Conservation (phyloP, 2,329 filamentous ascomycete genomes). For the Phialophora tarda region DNA sequence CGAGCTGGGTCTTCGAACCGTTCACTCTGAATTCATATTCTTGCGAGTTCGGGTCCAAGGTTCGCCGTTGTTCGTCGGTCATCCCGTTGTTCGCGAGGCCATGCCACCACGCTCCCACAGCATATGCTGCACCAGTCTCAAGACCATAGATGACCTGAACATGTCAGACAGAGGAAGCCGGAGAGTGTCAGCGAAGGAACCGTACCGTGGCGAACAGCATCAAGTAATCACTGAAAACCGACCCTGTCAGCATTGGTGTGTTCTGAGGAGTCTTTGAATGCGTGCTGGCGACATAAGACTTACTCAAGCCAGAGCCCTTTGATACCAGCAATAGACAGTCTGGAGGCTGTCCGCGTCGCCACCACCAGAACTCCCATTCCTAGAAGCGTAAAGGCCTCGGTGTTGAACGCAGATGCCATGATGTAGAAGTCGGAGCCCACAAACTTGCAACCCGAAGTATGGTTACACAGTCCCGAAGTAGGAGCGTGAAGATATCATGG, state of each 20-base stretch:
- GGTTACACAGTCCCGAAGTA: neutral
- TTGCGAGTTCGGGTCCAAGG: slow-evolving; percentile 51
- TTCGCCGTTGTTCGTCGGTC: slow-evolving; percentile 56
- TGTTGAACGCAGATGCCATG: neutral
- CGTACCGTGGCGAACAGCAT: slow-evolving; percentile 3
- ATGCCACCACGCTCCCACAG: slow-evolving; percentile 55
- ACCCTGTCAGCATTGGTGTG: neutral
- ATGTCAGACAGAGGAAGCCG: neutral
- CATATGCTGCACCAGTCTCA: slow-evolving; percentile 58
- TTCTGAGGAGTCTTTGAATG: neutral
- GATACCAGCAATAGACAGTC: slow-evolving; percentile 49
- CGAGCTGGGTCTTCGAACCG: slow-evolving; percentile 60
- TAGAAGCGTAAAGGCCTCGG: neutral
- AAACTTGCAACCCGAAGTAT: neutral
- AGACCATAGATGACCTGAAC: slow-evolving; percentile 57
- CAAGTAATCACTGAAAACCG: neutral
- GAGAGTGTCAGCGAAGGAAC: neutral
- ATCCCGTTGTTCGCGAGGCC: slow-evolving; percentile 65
- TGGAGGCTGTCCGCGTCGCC: slow-evolving; percentile 56
- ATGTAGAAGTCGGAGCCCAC: neutral
- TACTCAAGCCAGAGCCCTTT: slow-evolving; percentile 50
- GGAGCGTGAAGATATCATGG: neutral
- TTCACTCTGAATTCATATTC: slow-evolving; percentile 58
- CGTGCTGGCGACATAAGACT: neutral
- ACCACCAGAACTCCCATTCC: slow-evolving; percentile 59